Evolutionary conservation across 805 yeast genomes (phyloP).

Genomic region (Saccharomycopsis fibuligera): DNA sequence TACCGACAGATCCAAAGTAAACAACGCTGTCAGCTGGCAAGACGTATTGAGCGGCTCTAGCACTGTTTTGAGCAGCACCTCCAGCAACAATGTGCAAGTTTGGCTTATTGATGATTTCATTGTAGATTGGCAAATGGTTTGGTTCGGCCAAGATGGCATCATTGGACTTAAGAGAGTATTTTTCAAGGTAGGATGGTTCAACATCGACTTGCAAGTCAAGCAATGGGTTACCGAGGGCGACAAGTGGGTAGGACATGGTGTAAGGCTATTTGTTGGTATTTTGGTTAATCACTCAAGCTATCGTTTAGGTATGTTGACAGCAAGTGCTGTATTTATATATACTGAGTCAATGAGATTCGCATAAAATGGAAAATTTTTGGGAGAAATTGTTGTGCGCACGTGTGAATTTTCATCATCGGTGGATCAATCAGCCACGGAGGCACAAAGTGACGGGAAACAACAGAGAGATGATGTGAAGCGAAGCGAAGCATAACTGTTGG

Average conservation of each 20-base stretch:
- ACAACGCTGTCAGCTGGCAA: constrained; percentile 77
- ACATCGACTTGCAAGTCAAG: constrained; percentile 81
- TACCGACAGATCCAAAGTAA: constrained; percentile 95
- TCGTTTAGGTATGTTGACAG: no score
- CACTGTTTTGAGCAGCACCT: constrained; percentile 99
- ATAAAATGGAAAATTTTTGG: no score
- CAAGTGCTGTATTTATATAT: no score
- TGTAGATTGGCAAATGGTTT: constrained; percentile 78
- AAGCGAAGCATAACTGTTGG: no score
- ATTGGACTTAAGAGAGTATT: constrained; percentile 80
- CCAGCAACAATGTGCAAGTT: constrained; percentile 82
- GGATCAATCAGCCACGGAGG: no score
- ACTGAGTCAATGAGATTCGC: no score
- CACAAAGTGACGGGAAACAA: no score
- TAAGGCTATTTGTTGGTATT: no score
- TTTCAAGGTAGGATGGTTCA: constrained; percentile 58
- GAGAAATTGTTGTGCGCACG: no score
- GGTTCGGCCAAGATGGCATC: constrained; percentile 89
- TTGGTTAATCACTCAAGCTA: no score
- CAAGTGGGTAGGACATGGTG: constrained; percentile 47
- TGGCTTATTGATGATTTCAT: constrained; percentile 59
- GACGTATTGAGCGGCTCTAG: constrained; percentile 95
- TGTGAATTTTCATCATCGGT: no score
- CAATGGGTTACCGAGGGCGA: constrained; percentile 89
- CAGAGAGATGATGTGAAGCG: no score